phyloP scores from a whole-genome alignment of 2,329 filamentous ascomycete species.

The Exophiala bonariae region DNA sequence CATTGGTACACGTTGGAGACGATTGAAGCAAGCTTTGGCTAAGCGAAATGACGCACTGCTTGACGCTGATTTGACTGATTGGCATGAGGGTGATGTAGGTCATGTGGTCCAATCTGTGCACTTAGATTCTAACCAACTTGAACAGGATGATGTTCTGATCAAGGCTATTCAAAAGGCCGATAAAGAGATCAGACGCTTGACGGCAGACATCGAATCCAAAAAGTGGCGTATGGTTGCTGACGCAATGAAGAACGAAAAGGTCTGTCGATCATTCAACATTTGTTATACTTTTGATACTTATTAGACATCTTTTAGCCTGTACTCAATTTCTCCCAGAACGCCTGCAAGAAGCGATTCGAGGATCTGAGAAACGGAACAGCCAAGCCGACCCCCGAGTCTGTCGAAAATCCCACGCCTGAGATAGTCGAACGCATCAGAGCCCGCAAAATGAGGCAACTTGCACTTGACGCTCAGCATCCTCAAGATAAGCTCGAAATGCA shows the following conservation, averaged over 20 bases:
- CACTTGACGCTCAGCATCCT: slow-evolving; percentile 16
- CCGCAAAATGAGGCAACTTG: slow-evolving; percentile 22
- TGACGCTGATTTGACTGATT: slow-evolving; percentile 49
- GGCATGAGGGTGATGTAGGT: slow-evolving; percentile 50
- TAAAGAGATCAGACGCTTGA: slow-evolving; percentile 41
- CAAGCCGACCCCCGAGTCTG: slow-evolving; percentile 42
- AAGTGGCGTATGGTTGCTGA: slow-evolving; percentile 48
- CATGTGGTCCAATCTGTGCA: background rate
- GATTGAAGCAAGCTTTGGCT: slow-evolving; percentile 45
- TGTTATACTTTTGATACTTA: slow-evolving; percentile 8
- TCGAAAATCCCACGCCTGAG: slow-evolving; percentile 23
- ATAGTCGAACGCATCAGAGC: slow-evolving; percentile 25
- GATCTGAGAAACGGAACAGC: slow-evolving; percentile 45
- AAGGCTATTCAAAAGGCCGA: slow-evolving; percentile 43
- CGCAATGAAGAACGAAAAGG: slow-evolving; percentile 41
- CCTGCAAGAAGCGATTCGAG: slow-evolving; percentile 46
- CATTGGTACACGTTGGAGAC: slow-evolving; percentile 48
- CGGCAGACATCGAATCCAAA: slow-evolving; percentile 41
- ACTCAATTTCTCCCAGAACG: slow-evolving; percentile 46
- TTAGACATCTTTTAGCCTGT: slow-evolving; percentile 21
- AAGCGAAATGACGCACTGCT: slow-evolving; percentile 46
- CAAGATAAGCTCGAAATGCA: slow-evolving; percentile 5
- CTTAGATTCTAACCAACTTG: slow-evolving; percentile 8
- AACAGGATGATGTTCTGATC: slow-evolving; percentile 46
- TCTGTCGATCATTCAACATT: slow-evolving; percentile 5